Percentiles rank a stretch among this genome's conserved stretches.
Conservation (phyloP, 768 basidiomycete species). For the Cystobasidium onofrii region DNA sequence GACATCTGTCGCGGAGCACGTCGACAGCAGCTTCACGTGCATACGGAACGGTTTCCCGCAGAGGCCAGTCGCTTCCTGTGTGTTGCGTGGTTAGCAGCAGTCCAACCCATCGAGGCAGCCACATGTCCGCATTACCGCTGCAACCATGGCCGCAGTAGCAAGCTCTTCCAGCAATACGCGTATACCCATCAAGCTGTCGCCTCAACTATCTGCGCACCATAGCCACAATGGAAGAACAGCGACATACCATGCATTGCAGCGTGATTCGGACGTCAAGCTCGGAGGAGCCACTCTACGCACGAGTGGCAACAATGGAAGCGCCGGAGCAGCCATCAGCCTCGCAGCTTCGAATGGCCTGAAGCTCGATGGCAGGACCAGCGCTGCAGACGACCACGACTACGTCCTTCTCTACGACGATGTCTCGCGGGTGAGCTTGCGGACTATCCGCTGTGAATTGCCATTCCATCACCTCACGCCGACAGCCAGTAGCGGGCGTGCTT, state of each 20-base stretch:
- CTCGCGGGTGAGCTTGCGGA: not conserved
- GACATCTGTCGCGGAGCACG: not conserved
- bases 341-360: not conserved
- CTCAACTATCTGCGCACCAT: not conserved
- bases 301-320: not conserved
- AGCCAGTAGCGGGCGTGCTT: not conserved
- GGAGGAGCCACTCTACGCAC: not conserved
- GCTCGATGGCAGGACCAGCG: not conserved
- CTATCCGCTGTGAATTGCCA: not conserved
- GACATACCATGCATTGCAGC: not conserved
- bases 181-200: not conserved
- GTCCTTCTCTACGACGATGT: conserved; percentile 13
- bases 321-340: not conserved
- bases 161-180: not conserved
- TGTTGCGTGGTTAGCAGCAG: not conserved
- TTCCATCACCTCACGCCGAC: not conserved
- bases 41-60: not conserved
- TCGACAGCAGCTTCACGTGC: not conserved
- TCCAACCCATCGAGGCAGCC: not conserved
- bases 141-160: not conserved
- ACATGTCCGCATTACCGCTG: not conserved
- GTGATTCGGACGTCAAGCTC: not conserved
- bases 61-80: not conserved
- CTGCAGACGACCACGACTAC: conserved; percentile 6
- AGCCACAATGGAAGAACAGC: not conserved